phyloP scores from a whole-genome alignment of 1,139 yeast species.

The Waltiozyma sp. region DNA sequence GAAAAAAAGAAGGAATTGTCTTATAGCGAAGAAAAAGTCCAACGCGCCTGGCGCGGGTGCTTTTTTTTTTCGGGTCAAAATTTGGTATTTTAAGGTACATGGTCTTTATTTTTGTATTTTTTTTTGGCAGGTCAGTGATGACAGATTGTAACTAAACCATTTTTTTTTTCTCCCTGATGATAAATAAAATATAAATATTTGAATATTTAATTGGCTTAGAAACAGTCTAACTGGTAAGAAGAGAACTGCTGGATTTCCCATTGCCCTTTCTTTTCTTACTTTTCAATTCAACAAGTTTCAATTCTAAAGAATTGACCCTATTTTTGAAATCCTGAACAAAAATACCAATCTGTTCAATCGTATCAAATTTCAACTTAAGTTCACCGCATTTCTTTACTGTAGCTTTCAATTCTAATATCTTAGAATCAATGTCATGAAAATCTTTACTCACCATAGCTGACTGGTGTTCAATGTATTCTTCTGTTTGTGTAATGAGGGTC shows the following conservation, averaged over 20 bases:
- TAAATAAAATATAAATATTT: no score
- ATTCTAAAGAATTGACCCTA: conserved; percentile 20
- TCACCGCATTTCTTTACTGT: conserved; percentile 42
- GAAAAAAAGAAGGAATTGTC: no score
- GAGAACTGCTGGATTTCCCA: not conserved
- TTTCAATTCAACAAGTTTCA: not conserved
- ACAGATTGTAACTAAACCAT: no score
- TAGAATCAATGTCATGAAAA: conserved; percentile 26
- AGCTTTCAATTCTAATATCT: conserved; percentile 1
- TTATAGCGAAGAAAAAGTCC: no score
- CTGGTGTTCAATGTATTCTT: conserved; percentile 22
- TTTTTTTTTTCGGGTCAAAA: no score
- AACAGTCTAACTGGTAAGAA: not conserved
- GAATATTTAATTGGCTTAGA: no score
- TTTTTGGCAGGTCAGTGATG: no score
- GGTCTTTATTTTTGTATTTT: no score
- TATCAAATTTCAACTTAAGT: conserved; percentile 52
- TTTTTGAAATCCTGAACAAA: conserved; percentile 33
- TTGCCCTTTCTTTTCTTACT: no score
- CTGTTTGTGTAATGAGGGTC: conserved; percentile 27
- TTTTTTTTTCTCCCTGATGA: no score
- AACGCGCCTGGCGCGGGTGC: no score
- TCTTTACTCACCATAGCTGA: conserved; percentile 21
- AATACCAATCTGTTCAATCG: conserved; percentile 50
- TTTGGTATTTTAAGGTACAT: no score